Percentiles rank a stretch among this genome's conserved stretches.
phyloP scores from a whole-genome alignment of 257 asterid genomes.

The Voacanga thouarsii region DNA sequence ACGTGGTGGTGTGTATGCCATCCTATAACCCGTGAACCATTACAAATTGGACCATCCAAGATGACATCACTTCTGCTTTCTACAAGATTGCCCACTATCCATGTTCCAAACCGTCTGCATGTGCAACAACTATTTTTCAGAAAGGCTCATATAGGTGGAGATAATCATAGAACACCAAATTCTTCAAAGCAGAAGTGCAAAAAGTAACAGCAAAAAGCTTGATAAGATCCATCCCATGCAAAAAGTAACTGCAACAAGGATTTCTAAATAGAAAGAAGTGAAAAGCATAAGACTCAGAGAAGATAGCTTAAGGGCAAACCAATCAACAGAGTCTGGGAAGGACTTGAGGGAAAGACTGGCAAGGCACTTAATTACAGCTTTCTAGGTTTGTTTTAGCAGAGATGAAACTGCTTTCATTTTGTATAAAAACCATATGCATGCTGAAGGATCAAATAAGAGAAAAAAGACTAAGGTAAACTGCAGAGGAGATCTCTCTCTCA shows the following conservation, averaged over 20 bases:
- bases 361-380: not conserved
- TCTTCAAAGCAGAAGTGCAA: not conserved
- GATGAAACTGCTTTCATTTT: not conserved
- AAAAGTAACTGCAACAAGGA: not conserved
- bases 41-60: slow-evolving; percentile 75
- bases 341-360: not conserved
- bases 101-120: slow-evolving; percentile 71
- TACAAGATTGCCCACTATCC: slow-evolving; percentile 57
- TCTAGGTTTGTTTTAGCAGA: not conserved
- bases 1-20: slow-evolving; percentile 55
- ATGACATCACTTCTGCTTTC: slow-evolving; percentile 30
- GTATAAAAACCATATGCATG: not conserved
- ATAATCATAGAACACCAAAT: not conserved
- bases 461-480: too few relatives aligned
- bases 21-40: slow-evolving; percentile 60
- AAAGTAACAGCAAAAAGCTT: not conserved
- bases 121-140: slow-evolving; percentile 18
- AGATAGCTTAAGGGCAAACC: not conserved
- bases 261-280: not conserved
- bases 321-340: not conserved
- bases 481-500: not conserved
- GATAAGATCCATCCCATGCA: not conserved
- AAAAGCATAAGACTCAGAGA: not conserved
- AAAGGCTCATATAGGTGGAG: not conserved
- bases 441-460: not conserved